Conservation (phyloP, 805 yeast species). For the Yamadazyma nakazawae region DNA sequence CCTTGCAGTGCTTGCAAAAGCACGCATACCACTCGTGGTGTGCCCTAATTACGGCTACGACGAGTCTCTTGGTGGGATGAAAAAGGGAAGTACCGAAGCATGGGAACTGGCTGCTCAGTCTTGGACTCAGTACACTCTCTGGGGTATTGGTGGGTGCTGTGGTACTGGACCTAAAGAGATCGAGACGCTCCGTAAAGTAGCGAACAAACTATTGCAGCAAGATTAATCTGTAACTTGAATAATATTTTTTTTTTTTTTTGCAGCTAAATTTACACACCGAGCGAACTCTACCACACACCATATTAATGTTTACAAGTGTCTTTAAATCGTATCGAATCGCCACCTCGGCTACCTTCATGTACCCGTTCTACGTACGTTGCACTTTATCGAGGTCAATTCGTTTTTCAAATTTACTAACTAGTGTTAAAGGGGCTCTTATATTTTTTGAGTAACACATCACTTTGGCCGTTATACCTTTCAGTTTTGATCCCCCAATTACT, state of each 20-base stretch:
- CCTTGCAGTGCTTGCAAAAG: conserved; percentile 21
- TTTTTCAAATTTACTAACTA: neutral
- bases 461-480: conserved; percentile 47
- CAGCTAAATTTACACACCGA: neutral
- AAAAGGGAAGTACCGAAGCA: conserved; percentile 10
- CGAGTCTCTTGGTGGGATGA: conserved; percentile 27
- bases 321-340: conserved; percentile 2
- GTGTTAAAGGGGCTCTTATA: conserved; percentile 34
- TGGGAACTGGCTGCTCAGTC: conserved; percentile 31
- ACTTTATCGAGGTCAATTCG: neutral
- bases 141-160: conserved; percentile 15
- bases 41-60: conserved; percentile 75
- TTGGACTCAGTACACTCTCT: conserved; percentile 26
- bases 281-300: neutral
- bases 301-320: neutral
- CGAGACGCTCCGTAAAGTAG: conserved; percentile 19
- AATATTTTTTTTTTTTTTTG: neutral
- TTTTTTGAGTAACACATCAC: conserved; percentile 35
- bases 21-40: conserved; percentile 42
- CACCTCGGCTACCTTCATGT: conserved; percentile 10
- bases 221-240: neutral
- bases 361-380: conserved; percentile 12
- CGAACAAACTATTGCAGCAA: neutral
- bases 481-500: conserved; percentile 45
- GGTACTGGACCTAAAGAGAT: conserved; percentile 6